Conservation (phyloP, 805 yeast species). For the Sugiyamaella americana region DNA sequence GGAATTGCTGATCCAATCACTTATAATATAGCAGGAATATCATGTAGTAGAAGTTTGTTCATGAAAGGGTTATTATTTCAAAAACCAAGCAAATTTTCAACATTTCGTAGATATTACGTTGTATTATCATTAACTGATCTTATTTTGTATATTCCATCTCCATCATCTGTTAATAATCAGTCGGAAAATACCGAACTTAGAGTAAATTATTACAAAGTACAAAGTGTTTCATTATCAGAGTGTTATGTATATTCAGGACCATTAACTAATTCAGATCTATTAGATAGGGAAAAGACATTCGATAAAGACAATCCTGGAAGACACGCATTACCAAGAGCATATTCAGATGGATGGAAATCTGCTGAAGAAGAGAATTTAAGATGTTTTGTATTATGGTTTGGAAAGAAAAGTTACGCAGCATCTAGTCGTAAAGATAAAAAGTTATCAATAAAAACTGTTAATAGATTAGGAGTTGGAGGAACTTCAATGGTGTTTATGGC, state of each 20-base stretch:
- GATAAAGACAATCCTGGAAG: conserved; percentile 49
- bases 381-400: conserved; percentile 83
- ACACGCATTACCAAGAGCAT: conserved; percentile 61
- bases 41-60: conserved; percentile 55
- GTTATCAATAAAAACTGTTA: conserved; percentile 31
- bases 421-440: conserved; percentile 2
- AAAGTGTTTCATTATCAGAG: conserved; percentile 55
- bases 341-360: conserved; percentile 79
- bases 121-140: conserved; percentile 67
- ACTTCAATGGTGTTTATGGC: conserved; percentile 69
- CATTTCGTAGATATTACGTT: conserved; percentile 55
- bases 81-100: conserved; percentile 62
- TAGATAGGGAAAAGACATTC: conserved; percentile 40
- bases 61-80: conserved; percentile 63
- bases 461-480: conserved; percentile 61
- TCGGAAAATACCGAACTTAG: conserved; percentile 33
- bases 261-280: conserved; percentile 50
- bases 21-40: conserved; percentile 50
- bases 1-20: conserved; percentile 49
- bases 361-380: conserved; percentile 69
- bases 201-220: conserved; percentile 45
- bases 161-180: neutral
- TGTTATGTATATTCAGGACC: conserved; percentile 76
- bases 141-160: conserved; percentile 44
- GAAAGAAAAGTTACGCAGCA: conserved; percentile 38